Evolutionary conservation across 805 yeast genomes (phyloP), one percentile per base, ranked within the genome.

Genomic region (Candida insectorum): DNA sequence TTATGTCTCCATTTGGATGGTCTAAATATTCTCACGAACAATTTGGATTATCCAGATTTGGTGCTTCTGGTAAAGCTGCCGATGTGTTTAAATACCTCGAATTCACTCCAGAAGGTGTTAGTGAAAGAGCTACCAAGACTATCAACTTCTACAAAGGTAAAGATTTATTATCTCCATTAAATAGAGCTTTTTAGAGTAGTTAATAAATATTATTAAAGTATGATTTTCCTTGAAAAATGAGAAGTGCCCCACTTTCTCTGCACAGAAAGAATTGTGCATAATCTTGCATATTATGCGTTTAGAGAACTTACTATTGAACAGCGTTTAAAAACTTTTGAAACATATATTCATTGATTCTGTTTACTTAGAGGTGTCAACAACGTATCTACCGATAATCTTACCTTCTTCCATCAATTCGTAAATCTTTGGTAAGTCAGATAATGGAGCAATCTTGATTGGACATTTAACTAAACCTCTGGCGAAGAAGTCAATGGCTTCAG

Each of bases 1-100:
- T 88, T 36, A 73, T 87, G 79, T 65, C 94, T 36, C 79, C 96
- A 36, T 71, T 75, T 51, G 96, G 96, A 39, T 93, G 97, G 98
- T 71, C 81, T 54, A 85, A 81, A 67, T 93, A 87, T 74, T 78
- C 97, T 40, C 97, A 91, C 71, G 93, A 85, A 73, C 95, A 88
- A 65, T 86, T 91, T 54, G 96, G 97, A 69, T 74, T 91, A 58
- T 79, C 87, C 79, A 79, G 86, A 71, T 91, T 93, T 59, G 98
- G 98, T 77, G 93, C 88, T 43, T 87, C 96, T 40, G 97, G 95
- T 62, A 83, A 85, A 62, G 94, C 82, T 58, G 65, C 68, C 39
- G 86, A 84, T 45, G 75, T 89, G 43, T 91, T 79, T 81, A 77
- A 85, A 65, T 70, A 56, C 71, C 85, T 91, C 51, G 96, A 77